Evolutionary conservation across 306 rosid species (phyloP).

Genomic region (Quercus agrifolia): DNA sequence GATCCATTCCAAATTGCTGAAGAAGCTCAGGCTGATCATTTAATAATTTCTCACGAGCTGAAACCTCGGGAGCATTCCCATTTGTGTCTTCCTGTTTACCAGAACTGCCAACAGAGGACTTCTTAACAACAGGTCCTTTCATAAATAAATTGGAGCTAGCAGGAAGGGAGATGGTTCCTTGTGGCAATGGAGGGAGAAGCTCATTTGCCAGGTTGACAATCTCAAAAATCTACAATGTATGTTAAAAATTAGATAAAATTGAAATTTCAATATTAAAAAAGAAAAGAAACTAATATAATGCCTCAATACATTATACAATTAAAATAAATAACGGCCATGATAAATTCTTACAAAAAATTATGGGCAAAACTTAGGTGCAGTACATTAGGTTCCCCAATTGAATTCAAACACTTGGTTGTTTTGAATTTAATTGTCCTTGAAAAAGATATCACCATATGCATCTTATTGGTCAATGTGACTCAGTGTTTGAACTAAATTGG

Average conservation of each 20-base stretch:
- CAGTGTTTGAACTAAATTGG: too few relatives aligned
- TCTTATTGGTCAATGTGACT: too few relatives aligned
- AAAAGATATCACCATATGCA: too few relatives aligned
- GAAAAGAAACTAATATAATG: background rate
- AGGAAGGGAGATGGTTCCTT: conserved; percentile 86
- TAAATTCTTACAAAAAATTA: background rate
- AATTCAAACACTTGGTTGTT: too few relatives aligned
- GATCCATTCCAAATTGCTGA: conserved; percentile 89
- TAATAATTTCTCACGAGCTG: conserved; percentile 87
- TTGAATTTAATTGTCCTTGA: too few relatives aligned
- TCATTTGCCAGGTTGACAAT: conserved; percentile 95
- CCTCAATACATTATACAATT: background rate
- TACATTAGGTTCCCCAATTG: too few relatives aligned
- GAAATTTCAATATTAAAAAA: background rate
- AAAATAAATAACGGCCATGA: background rate
- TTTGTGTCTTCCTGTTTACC: conserved; percentile 72
- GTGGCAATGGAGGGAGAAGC: conserved; percentile 93
- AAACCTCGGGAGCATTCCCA: conserved; percentile 62
- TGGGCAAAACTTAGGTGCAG: too few relatives aligned
- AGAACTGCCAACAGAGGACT: conserved; percentile 67
- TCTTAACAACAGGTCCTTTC: conserved; percentile 70
- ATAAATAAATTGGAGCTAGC: conserved; percentile 59
- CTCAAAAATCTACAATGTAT: conserved; percentile 69
- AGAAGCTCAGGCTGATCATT: conserved; percentile 93
- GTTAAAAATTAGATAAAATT: background rate